Evolutionary conservation across 352 stramenopile genomes (phyloP).

Genomic region (Phytophthora pisi): DNA sequence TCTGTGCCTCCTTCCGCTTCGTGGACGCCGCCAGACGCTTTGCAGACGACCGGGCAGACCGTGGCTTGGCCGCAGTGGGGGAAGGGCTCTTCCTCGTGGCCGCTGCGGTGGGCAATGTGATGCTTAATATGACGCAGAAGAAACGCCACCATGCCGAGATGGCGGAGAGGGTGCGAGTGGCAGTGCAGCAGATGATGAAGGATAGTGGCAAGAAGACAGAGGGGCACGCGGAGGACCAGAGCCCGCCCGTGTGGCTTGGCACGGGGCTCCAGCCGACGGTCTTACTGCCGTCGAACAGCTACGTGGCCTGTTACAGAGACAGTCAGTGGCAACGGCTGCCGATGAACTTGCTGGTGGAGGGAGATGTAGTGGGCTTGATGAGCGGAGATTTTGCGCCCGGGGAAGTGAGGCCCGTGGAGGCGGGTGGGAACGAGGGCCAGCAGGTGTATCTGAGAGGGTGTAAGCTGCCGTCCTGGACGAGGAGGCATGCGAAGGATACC

Average conservation of each 20-base stretch:
- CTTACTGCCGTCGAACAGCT: conserved; percentile 78
- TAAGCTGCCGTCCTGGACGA: conserved; percentile 67
- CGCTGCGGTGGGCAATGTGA: conserved; percentile 60
- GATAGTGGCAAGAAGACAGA: conserved; percentile 11
- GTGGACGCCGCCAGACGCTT: conserved; percentile 48
- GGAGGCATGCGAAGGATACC: conserved; percentile 50
- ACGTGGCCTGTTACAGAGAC: conserved; percentile 82
- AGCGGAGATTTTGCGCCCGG: conserved; percentile 82
- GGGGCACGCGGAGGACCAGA: conserved; percentile 6
- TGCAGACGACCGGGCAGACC: conserved; percentile 29
- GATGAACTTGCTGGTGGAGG: conserved; percentile 85
- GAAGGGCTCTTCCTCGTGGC: conserved; percentile 70
- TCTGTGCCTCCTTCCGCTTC: conserved; percentile 74
- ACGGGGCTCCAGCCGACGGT: conserved; percentile 40
- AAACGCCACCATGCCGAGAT: conserved; percentile 81
- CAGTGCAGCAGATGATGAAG: conserved; percentile 63
- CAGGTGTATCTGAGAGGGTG: conserved; percentile 53
- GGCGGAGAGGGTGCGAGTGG: conserved; percentile 72
- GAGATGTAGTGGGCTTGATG: conserved; percentile 83
- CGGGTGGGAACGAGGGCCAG: conserved; percentile 26
- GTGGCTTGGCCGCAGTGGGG: conserved; percentile 37
- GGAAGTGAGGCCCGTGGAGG: conserved; percentile 49
- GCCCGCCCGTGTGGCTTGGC: conserved; percentile 31
- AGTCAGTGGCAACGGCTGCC: conserved; percentile 80
- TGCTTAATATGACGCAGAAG: conserved; percentile 71